Percentiles rank a stretch among this genome's conserved stretches.
phyloP scores from a whole-genome alignment of 129 eudicot species.

The Artemisia argyi region DNA sequence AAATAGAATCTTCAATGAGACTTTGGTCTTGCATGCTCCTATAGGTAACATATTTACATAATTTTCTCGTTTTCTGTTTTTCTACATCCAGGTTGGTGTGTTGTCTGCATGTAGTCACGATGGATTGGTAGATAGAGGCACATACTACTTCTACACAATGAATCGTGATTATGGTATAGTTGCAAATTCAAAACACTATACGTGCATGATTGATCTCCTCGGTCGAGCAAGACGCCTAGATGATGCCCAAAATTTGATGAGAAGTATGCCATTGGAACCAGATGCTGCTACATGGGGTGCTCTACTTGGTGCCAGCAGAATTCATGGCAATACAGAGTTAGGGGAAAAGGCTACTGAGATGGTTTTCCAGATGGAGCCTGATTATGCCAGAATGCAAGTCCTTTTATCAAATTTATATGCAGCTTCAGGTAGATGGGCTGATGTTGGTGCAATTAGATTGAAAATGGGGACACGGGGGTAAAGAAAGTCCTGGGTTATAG shows the following conservation, averaged over 20 bases:
- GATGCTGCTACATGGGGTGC: conserved; percentile 15
- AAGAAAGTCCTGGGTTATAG: conserved; percentile 74
- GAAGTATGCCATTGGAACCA: conserved; percentile 4
- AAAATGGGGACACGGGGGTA: conserved; percentile 68
- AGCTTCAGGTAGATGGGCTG: conserved; percentile 25
- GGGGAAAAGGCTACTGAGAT: conserved; percentile 69
- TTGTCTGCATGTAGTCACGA: conserved; percentile 72
- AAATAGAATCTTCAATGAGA: too few relatives aligned
- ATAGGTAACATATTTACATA: too few relatives aligned
- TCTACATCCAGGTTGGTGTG: conserved; percentile 34
- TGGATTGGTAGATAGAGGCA: conserved; percentile 30
- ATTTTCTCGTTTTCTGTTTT: neutral
- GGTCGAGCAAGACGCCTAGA: conserved; percentile 69
- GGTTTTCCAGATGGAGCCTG: conserved; percentile 61
- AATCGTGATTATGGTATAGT: neutral
- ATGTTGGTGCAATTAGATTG: conserved; percentile 54
- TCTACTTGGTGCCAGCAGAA: conserved; percentile 4
- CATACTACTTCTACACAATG: conserved; percentile 4
- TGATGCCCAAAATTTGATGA: conserved; percentile 43
- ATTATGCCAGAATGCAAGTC: conserved; percentile 44
- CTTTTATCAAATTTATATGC: conserved; percentile 3
- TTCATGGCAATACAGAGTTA: conserved; percentile 32
- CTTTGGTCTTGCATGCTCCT: too few relatives aligned
- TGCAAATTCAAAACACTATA: conserved; percentile 54
- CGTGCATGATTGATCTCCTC: conserved; percentile 74